Evolutionary conservation across 139 green algal genomes (phyloP), one percentile per base, ranked within the genome.

Genomic region (Micractinium sp.): DNA sequence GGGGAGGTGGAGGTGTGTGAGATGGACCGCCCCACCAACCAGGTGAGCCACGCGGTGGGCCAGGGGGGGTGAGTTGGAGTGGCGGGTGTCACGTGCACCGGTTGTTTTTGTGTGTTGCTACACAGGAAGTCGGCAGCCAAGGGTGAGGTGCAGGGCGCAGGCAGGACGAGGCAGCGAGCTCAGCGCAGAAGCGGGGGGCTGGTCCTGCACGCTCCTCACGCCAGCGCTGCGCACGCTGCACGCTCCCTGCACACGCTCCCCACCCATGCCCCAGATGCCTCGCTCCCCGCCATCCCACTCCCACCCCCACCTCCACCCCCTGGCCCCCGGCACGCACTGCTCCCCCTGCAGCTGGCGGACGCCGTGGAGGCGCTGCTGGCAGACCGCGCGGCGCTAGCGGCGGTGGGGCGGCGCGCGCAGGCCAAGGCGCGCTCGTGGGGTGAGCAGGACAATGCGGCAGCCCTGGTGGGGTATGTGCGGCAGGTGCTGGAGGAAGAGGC

Each of bases 1-100:
- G 91, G 82, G 4, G 92, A 97, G 82, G 86, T 96, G 25, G n/a
- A 96, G 23, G 71, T 91, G 38, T 31, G 91, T 1, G 90, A 96
- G 81, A 87, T 86, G 69, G 79, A 35, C 29, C 76, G 71, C 22
- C 67, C 66, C 15, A n/a, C 63, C 7, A 36, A 22, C 19, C 33
- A 80, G 83, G 66, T 80, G 82, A 19, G 20, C n/a, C n/a, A n/a
- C n/a, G n/a, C 63, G 22, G 20, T 31, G 9, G 39, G 25, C 27
- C 15, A 81, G 75, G n/a, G 75, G 75, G 7, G 33, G 4, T 1
- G n/a, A 14, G 36, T 20, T 18, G 13, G 22, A 18, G 77, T 69
- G 78, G 0, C 36, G 39, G 19, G 12, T 13, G 38, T 2, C 36
- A 20, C 5, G 5, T 63, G 38, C 18, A 16, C 36, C 1, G 9